These are phyloP conservation scores for Alternaria ethzedia DNA, from an alignment of 2,329 filamentous ascomycete species.

Conservation along the genomic window DNA sequence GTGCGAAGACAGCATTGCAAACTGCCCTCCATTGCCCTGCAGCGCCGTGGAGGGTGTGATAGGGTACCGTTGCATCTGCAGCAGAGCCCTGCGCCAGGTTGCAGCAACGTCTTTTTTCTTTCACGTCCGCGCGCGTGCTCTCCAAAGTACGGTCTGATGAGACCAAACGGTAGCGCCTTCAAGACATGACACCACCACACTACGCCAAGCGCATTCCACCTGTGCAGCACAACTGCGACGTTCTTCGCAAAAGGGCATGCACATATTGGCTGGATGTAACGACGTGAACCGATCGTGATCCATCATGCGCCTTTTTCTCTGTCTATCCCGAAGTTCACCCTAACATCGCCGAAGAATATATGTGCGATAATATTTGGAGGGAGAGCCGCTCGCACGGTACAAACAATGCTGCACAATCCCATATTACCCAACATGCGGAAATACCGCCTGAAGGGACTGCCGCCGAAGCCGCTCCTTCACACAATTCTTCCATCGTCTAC, in stretches of 20 bases:
- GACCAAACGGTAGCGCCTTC: constrained; percentile 1
- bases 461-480: not conserved
- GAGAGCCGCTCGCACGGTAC: constrained; percentile 2
- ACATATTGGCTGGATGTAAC: not conserved
- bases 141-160: not conserved
- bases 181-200: constrained; percentile 11
- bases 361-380: not conserved
- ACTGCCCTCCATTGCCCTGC: constrained; percentile 12
- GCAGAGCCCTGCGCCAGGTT: constrained; percentile 10
- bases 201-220: not conserved
- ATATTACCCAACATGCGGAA: not conserved
- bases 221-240: not conserved
- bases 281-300: constrained; percentile 12
- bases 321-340: constrained; percentile 6
- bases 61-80: constrained; percentile 2
- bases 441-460: not conserved
- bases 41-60: constrained; percentile 9
- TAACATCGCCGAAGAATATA: not conserved
- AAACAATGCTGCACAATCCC: not conserved
- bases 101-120: constrained; percentile 1
- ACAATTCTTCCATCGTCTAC: not conserved
- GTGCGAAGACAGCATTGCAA: constrained; percentile 7
- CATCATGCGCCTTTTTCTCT: constrained; percentile 5
- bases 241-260: not conserved
- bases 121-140: constrained; percentile 2